Conservation (phyloP, 2,329 filamentous ascomycete species). For the Sporothrix globosa region DNA sequence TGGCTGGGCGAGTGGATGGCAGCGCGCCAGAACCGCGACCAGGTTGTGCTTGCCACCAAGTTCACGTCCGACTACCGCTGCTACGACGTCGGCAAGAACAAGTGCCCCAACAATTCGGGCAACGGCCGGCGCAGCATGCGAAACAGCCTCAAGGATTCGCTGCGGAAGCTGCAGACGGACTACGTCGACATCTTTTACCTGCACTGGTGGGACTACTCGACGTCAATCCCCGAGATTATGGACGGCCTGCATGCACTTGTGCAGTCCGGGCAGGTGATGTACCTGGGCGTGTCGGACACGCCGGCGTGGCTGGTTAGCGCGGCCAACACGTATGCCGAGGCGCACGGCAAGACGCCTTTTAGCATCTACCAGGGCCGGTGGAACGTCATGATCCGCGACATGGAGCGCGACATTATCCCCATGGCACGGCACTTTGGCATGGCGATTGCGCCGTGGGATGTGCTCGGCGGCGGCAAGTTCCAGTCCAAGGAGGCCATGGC, state of each 20-base stretch:
- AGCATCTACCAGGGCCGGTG: constrained; percentile 49
- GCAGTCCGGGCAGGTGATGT: constrained; percentile 48
- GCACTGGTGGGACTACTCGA: constrained; percentile 52
- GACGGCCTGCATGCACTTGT: constrained; percentile 49
- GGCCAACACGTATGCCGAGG: constrained; percentile 47
- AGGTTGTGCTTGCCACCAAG: constrained; percentile 60
- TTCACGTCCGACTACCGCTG: constrained; percentile 54
- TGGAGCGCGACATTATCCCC: constrained; percentile 50
- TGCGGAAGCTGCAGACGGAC: constrained; percentile 51
- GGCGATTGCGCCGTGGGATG: constrained; percentile 64
- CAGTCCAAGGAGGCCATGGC: constrained; percentile 47
- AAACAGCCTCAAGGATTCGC: constrained; percentile 48
- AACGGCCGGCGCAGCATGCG: constrained; percentile 50
- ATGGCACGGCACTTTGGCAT: constrained; percentile 49
- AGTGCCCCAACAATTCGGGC: constrained; percentile 49
- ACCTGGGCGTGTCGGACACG: constrained; percentile 48
- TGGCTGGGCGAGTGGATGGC: constrained; percentile 63
- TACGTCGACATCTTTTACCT: constrained; percentile 53
- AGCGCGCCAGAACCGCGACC: constrained; percentile 54
- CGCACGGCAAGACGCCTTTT: constrained; percentile 46
- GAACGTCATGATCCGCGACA: constrained; percentile 41
- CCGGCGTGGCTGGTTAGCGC: constrained; percentile 48
- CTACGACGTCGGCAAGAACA: constrained; percentile 45
- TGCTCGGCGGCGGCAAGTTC: constrained; percentile 57
- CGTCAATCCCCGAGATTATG: constrained; percentile 50